These are phyloP conservation scores for Croton setiger DNA, from an alignment of 441 rosid genomes.

Conservation along the genomic window DNA sequence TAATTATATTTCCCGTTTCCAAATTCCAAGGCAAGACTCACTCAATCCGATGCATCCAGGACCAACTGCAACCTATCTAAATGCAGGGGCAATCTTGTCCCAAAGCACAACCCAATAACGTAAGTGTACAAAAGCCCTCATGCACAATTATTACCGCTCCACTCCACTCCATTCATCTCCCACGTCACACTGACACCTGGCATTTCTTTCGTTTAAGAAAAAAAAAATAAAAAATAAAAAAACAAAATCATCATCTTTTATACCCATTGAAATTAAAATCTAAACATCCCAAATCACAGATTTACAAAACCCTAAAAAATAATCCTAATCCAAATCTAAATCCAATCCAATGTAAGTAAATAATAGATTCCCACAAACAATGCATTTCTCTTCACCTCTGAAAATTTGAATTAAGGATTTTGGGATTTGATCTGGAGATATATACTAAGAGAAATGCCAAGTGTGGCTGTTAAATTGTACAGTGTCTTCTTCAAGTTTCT, in stretches of 20 bases:
- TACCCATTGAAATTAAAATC: not conserved
- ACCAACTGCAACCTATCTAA: no score
- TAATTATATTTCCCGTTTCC: no score
- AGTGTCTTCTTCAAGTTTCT: conserved; percentile 95
- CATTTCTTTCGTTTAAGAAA: no score
- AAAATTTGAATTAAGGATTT: not conserved
- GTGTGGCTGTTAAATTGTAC: conserved; percentile 82
- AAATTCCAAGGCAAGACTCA: no score
- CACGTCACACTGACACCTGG: no score
- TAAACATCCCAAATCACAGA: not conserved
- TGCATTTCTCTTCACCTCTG: not conserved
- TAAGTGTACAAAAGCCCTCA: no score
- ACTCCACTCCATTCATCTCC: no score
- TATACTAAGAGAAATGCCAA: conserved; percentile 54
- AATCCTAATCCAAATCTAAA: not conserved
- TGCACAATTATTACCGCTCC: no score
- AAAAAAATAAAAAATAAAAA: no score
- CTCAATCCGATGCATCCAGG: no score
- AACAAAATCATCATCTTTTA: not conserved
- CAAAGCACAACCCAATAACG: no score
- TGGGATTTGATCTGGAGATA: not conserved
- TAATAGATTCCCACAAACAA: not conserved
- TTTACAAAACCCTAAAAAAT: not conserved
- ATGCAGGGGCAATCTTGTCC: no score
- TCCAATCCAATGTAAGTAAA: not conserved